A percentile compares a stretch with the other conserved stretches of the same genome.
These are phyloP conservation scores for Cyamopsis tetragonoloba DNA, from an alignment of 306 rosid genomes.

Conservation along the genomic window DNA sequence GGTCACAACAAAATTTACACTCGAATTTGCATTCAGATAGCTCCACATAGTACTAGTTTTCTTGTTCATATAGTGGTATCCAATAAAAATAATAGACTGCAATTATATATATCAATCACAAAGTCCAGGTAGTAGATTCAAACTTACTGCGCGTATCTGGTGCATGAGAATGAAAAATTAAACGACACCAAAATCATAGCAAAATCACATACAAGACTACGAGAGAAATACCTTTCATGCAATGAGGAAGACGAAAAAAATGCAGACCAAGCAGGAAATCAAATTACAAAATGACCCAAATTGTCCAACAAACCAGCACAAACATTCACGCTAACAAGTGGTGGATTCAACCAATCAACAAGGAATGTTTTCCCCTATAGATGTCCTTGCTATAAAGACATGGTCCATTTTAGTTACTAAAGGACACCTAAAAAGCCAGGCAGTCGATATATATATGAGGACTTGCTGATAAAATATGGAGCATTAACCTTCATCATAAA, in stretches of 20 bases:
- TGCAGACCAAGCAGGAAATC: constrained; percentile 42
- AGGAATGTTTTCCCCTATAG: constrained; percentile 39
- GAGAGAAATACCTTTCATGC: constrained; percentile 3
- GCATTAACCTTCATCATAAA: constrained; percentile 31
- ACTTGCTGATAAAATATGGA: constrained; percentile 34
- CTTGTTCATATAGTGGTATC: neutral
- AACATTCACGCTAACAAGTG: constrained; percentile 44
- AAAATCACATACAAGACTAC: neutral
- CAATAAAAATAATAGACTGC: neutral
- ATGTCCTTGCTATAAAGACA: constrained; percentile 38
- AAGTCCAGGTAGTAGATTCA: neutral
- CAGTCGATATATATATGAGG: constrained; percentile 32
- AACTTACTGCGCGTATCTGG: neutral
- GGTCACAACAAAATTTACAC: neutral
- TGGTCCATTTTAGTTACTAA: constrained; percentile 27
- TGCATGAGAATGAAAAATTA: neutral
- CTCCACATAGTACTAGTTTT: neutral
- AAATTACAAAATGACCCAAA: constrained; percentile 40
- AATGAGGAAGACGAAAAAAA: constrained; percentile 22
- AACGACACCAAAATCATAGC: neutral
- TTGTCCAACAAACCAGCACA: constrained; percentile 54
- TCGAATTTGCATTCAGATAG: neutral
- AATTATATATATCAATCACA: neutral
- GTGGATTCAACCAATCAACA: constrained; percentile 39
- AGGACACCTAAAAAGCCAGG: constrained; percentile 45